Evolutionary conservation across 768 basidiomycete species (phyloP).

Genomic region (Lentinula edodes): DNA sequence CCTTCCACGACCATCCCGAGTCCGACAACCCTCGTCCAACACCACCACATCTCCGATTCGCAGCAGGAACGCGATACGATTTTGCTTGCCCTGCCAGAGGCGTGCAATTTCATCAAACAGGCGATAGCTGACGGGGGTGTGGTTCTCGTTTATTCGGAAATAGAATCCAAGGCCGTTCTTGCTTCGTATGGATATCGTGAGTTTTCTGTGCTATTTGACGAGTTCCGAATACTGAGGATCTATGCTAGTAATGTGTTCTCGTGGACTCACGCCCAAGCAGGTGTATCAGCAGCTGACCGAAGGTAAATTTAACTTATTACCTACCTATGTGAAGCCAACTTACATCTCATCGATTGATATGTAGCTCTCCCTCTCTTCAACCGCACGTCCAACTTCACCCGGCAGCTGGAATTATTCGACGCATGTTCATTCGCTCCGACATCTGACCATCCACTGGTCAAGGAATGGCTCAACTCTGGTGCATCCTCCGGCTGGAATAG

Average conservation of each 20-base stretch:
- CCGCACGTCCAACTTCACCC: constrained; percentile 39
- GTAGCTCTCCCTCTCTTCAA: constrained; percentile 52
- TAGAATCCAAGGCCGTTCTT: constrained; percentile 51
- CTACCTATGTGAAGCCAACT: neutral
- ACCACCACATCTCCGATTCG: constrained; percentile 38
- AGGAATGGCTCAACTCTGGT: constrained; percentile 26
- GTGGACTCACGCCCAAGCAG: constrained; percentile 28
- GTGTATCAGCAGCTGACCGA: constrained; percentile 36
- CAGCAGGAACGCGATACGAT: constrained; percentile 32
- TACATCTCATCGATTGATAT: neutral
- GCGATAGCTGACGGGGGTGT: constrained; percentile 34
- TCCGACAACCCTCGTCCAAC: constrained; percentile 26
- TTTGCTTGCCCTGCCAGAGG: constrained; percentile 38
- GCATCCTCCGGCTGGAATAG: constrained; percentile 1
- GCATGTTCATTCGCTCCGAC: constrained; percentile 36
- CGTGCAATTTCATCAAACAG: constrained; percentile 40
- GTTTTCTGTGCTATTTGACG: constrained; percentile 15
- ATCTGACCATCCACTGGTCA: constrained; percentile 31
- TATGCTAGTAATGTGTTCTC: constrained; percentile 41
- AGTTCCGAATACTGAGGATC: constrained; percentile 4
- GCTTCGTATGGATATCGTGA: constrained; percentile 49
- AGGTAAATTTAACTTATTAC: constrained; percentile 21
- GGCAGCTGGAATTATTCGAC: constrained; percentile 41
- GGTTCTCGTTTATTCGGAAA: constrained; percentile 49
- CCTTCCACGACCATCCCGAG: constrained; percentile 38